A percentile compares a stretch with the other conserved stretches of the same genome.
Evolutionary conservation across 2,329 filamentous ascomycete species (phyloP).

Genomic region (Cryphonectria radicalis): DNA sequence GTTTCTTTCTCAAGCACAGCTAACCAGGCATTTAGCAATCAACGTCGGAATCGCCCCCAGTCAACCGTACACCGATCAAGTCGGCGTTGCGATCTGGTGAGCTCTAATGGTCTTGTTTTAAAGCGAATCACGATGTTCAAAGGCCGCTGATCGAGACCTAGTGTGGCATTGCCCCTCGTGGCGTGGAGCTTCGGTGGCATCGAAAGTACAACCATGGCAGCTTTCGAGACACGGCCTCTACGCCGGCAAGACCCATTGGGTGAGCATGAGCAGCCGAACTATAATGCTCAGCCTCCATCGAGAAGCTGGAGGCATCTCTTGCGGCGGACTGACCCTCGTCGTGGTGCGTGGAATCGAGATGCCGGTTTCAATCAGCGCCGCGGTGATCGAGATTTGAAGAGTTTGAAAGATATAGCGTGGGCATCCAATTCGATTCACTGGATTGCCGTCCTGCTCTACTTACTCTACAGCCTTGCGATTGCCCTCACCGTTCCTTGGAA

Average conservation of each 20-base stretch:
- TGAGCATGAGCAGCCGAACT: neutral
- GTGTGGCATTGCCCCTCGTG: constrained; percentile 29
- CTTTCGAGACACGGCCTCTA: constrained; percentile 29
- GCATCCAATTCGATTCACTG: constrained; percentile 29
- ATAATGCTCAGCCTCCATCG: neutral
- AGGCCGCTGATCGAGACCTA: constrained; percentile 1
- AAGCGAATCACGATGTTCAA: neutral
- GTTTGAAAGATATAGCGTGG: constrained; percentile 20
- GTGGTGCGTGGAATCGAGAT: neutral
- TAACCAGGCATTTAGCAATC: constrained; percentile 7
- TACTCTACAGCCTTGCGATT: constrained; percentile 24
- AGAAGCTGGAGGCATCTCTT: neutral
- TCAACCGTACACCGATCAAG: neutral
- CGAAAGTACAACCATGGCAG: constrained; percentile 31
- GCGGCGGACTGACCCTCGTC: neutral
- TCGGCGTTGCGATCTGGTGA: constrained; percentile 26
- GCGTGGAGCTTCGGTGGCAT: constrained; percentile 31
- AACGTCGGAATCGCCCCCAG: constrained; percentile 9
- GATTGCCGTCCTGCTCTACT: constrained; percentile 21
- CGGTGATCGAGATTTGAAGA: neutral
- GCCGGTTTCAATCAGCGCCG: neutral
- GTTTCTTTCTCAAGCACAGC: neutral
- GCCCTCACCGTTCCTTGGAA: constrained; percentile 29
- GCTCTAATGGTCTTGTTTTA: neutral
- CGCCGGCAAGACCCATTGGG: constrained; percentile 1